Conservation (phyloP, 2,329 filamentous ascomycete species). For the Exophiala aquamarina region DNA sequence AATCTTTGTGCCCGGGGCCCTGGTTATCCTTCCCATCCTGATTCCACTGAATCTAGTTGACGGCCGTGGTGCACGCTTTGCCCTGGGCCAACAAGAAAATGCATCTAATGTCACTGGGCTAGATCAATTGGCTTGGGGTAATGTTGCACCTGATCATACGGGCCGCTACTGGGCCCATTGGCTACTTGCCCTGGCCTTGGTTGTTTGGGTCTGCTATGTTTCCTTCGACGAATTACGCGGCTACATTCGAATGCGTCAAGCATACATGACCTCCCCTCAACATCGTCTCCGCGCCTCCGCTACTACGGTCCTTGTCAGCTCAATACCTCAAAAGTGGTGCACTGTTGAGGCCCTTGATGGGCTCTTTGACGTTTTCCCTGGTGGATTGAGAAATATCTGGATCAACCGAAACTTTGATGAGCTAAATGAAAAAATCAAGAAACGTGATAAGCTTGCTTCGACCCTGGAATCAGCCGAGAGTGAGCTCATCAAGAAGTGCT, state of each 20-base stretch:
- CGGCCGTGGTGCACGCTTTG: conserved; percentile 62
- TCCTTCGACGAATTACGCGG: conserved; percentile 83
- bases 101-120: conserved; percentile 62
- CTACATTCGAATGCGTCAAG: conserved; percentile 90
- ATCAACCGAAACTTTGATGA: conserved; percentile 86
- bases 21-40: conserved; percentile 78
- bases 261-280: conserved; percentile 90
- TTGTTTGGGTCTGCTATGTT: conserved; percentile 82
- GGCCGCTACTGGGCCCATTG: conserved; percentile 81
- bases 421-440: conserved; percentile 78
- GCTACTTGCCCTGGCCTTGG: conserved; percentile 71
- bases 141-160: conserved; percentile 67
- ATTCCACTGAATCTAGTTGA: conserved; percentile 79
- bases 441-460: conserved; percentile 69
- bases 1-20: conserved; percentile 82
- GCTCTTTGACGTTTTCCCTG: conserved; percentile 93
- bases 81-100: conserved; percentile 35
- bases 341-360: conserved; percentile 76
- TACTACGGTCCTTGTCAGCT: conserved; percentile 89
- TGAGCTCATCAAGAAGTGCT: conserved; percentile 75
- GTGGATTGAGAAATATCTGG: conserved; percentile 94
- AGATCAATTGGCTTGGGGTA: conserved; percentile 84
- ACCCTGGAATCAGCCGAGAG: conserved; percentile 81
- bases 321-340: conserved; percentile 89
- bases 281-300: conserved; percentile 91